Base-by-base conservation (phyloP, 352 stramenopile species). In the Pythium pectinolyticum region DNA sequence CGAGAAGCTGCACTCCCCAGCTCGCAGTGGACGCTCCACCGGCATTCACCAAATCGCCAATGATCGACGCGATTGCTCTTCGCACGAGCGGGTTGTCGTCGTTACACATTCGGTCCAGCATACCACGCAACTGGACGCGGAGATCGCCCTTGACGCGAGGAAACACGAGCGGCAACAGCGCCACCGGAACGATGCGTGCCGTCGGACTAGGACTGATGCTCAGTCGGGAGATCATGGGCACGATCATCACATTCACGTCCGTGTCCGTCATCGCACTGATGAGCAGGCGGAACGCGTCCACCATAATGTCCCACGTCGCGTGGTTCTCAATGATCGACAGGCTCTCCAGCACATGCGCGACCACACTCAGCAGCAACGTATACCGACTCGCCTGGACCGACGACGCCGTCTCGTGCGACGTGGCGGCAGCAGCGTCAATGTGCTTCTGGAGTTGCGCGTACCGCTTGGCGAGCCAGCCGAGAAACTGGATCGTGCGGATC, bases 261-360 rank as follows among this genome's bases (percentile, higher is more conserved):
- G 63, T 50, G 56, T 87, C 69, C 4, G 79, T 76, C 61, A 96
- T 73, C 7, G 85, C 77, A 15, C 70, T 28, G 20, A 90, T 78
- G 34, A 94, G 51, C 68, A 89, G 81, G 35, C 91, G 86, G 34
- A 94, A 80, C 11, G 83, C 82, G 30, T 91, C 88, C 20, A 94
- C 86, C 82, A 95, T 94, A 28, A 92, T 85, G 25, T 95, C 86
- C 87, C 87, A 96, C 31, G 86, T 94, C 20, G 86, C 81, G 63
- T 92, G 86, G 63, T 96, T 96, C 54, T 96, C 87, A 47, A 96
- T 96, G 61, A 94, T 94, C 14, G 84, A 92, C 24, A 93, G 73
- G 37, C 84, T 91, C 59, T 96, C 87, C 25, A 96, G 75, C 48
- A 96, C 81, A 48, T 94, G 80, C 31, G 91, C 66, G 22, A 94